Evolutionary conservation across 768 basidiomycete genomes (phyloP), one percentile per base, ranked within the genome.

Genomic region (Auricularia sp.): DNA sequence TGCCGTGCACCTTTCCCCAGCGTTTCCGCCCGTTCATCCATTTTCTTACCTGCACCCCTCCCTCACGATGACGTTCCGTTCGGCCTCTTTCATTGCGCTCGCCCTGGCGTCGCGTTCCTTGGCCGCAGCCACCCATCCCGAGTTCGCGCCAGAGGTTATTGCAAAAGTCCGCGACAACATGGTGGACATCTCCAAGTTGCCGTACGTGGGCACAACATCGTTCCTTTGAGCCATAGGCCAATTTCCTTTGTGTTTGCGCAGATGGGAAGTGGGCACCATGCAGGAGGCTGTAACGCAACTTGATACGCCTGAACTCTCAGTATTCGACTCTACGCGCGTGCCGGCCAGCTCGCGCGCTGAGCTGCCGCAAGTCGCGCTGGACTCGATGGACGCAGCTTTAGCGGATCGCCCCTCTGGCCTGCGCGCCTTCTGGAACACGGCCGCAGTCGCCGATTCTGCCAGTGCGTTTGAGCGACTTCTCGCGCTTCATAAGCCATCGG

Each of bases 391-490:
- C 23, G 60, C 35, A 3, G 59, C 39, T 44, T 39, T 64, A 5
- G 16, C 64, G 34, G 21, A 21, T 18, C 36, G 36, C 21, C 29
- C 21, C 16, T 23, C 56, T 29, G 64, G 64, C 21, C 36, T 21
- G 36, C 16, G 21, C 10, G 35, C 58, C 36, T 61, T 72, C 36
- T 69, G 71, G 3, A 58, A 62, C 16, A 65, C 71, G 34, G 69
- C 69, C 23, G 71, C 71, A 4, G 71, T 73, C 1, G 73, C 67
- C 3, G 75, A 77, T 54, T 74, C 74, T 0, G 70, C 74, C 6
- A 68, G 69, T 33, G 69, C 1, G 68, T 66, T 61, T 62, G 6
- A 34, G 47, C 62, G 39, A 16, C 39, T 39, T 54, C n/a, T 1
- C 5, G 35, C 35, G 35, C 10, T 23, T 34, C 34, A 29, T 16